Base-by-base conservation (phyloP, 2,329 filamentous ascomycete genomes). In the Fusarium drepaniforme region DNA sequence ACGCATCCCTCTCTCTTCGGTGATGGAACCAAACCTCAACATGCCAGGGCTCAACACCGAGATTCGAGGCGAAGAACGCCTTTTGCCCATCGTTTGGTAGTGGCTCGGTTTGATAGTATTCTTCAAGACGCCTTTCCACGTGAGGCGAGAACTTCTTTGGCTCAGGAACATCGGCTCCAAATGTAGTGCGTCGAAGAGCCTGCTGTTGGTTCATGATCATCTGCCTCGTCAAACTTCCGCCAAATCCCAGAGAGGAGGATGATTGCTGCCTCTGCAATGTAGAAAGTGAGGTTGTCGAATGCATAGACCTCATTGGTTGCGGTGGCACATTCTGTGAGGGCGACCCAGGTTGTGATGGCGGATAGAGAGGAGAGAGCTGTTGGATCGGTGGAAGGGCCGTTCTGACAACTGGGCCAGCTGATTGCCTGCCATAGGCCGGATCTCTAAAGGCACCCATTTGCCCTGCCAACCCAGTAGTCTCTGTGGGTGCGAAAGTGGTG, bases 11-110 rank as follows among this genome's bases (percentile, higher is more conserved):
- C 60, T 89, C 85, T 35, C 87, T 84, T 23, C 88, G 86, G 68
- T 89, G 86, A 69, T 88, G 85, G 76, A 90, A 90, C 89, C 89
- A 90, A 64, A 88, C 84, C 67, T 88, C 84, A 33, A 90, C 84
- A 71, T 90, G 86, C 58, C 83, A 81, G 4, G 85, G 83, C 66
- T 90, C 87, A 28, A 89, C 85, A 16, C 87, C 87, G 3, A 90
- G 80, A 46, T 87, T 90, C 0, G 88, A 90, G 12, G 89, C 88
- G 49, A 90, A 82, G 76, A 89, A 87, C 46, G 88, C 88, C 40
- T 86, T 86, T 46, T 88, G 85, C 1, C 85, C 86, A 57, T 88
- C 83, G 49, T 83, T 88, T 3, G 89, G 88, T 2, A 85, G 78
- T 3, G 86, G 83, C 33, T 88, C 84, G 8, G 81, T 81, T 30